Evolutionary conservation across 257 asterid genomes (phyloP).

Genomic region (Lantana camara): DNA sequence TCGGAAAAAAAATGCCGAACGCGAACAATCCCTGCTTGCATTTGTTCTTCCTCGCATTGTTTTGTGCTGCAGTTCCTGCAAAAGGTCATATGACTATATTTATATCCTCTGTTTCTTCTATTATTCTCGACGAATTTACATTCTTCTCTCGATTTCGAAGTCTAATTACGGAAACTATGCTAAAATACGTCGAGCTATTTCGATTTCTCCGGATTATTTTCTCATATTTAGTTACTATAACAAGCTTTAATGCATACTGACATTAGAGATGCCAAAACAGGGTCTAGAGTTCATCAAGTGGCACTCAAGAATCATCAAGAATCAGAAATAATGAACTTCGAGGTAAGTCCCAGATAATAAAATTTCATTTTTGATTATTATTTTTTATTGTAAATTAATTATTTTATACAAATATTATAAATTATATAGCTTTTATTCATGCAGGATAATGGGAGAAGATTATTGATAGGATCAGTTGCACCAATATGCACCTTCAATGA

Average conservation of each 20-base stretch:
- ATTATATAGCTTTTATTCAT: not conserved
- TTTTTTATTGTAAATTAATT: not conserved
- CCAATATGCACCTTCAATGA: slow-evolving; percentile 91
- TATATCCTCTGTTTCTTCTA: too few species aligned
- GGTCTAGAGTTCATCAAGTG: slow-evolving; percentile 53
- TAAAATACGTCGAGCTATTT: not conserved
- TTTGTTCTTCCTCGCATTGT: not conserved
- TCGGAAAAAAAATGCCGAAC: slow-evolving; percentile 7
- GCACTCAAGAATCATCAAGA: slow-evolving; percentile 25
- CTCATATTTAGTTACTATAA: too few species aligned
- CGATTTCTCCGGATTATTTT: not conserved
- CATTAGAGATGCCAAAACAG: slow-evolving; percentile 46
- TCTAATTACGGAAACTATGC: not conserved
- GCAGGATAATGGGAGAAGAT: slow-evolving; percentile 42
- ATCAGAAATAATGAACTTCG: slow-evolving; percentile 22
- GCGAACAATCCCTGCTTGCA: not conserved
- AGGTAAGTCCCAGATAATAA: slow-evolving; percentile 30
- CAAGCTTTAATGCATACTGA: slow-evolving; percentile 12
- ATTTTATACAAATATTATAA: not conserved
- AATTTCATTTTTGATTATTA: too few species aligned
- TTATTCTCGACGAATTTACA: too few species aligned
- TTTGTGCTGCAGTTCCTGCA: slow-evolving; percentile 11
- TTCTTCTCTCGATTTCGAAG: not conserved
- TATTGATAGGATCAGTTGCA: slow-evolving; percentile 82
- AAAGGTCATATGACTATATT: slow-evolving; percentile 5